Conservation (phyloP, 805 yeast genomes). For the Metschnikowia henanensis region DNA sequence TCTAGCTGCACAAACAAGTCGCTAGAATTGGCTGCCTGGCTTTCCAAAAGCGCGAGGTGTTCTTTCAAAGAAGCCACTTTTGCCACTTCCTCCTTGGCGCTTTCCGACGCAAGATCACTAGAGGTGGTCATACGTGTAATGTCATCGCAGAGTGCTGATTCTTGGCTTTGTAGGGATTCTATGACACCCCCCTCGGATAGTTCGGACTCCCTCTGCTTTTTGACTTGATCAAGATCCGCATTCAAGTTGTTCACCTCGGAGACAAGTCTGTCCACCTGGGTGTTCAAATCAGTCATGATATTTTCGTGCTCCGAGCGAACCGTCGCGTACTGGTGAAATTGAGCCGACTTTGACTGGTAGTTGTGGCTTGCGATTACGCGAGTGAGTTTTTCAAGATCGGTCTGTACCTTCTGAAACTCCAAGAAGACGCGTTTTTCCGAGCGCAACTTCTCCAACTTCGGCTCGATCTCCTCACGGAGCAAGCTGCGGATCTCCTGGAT, state of each 20-base stretch:
- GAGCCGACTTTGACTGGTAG: slow-evolving; percentile 45
- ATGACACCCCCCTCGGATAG: slow-evolving; percentile 58
- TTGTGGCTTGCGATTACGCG: slow-evolving; percentile 79
- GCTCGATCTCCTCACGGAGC: slow-evolving; percentile 86
- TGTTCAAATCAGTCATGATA: slow-evolving; percentile 41
- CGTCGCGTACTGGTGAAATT: slow-evolving; percentile 44
- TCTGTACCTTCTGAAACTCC: slow-evolving; percentile 83
- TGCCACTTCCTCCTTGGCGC: slow-evolving; percentile 45
- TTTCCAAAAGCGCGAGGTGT: slow-evolving; percentile 32
- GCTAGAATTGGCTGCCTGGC: slow-evolving; percentile 36
- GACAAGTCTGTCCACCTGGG: slow-evolving; percentile 45
- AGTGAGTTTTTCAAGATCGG: slow-evolving; percentile 73
- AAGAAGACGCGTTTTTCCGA: slow-evolving; percentile 78
- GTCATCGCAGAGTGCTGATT: slow-evolving; percentile 57
- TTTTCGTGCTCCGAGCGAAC: slow-evolving; percentile 42
- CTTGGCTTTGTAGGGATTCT: slow-evolving; percentile 57
- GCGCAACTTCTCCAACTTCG: slow-evolving; percentile 79
- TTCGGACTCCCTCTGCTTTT: slow-evolving; percentile 54
- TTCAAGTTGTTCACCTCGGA: slow-evolving; percentile 59
- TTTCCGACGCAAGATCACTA: slow-evolving; percentile 56
- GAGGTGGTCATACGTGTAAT: slow-evolving; percentile 69
- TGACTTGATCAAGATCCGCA: slow-evolving; percentile 58
- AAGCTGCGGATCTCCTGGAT: slow-evolving; percentile 72
- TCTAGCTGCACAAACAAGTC: slow-evolving; percentile 43
- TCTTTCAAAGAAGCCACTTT: slow-evolving; percentile 20